Conservation (phyloP, 164 flowering plant species). For the Liriodendron chinense region DNA sequence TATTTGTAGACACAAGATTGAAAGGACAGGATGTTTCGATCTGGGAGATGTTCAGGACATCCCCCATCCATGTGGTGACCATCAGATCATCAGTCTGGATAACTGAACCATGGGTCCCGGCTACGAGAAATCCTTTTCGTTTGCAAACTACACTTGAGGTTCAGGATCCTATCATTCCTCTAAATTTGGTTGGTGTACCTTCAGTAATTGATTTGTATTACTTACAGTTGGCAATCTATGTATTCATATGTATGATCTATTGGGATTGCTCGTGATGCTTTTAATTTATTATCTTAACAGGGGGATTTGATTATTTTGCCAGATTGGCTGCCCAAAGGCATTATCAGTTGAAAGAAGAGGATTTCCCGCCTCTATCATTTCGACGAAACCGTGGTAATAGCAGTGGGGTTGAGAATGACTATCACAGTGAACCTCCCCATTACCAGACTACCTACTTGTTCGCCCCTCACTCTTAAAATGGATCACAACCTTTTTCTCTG, state of each 20-base stretch:
- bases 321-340: slow-evolving; percentile 41
- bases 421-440: slow-evolving; percentile 26
- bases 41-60: neutral
- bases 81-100: neutral
- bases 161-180: neutral
- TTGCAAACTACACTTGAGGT: neutral
- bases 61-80: neutral
- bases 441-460: slow-evolving; percentile 20
- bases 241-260: neutral
- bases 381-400: slow-evolving; percentile 25
- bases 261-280: slow-evolving; percentile 33
- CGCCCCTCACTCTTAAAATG: slow-evolving; percentile 14
- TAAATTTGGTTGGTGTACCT: neutral
- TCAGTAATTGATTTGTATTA: neutral
- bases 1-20: neutral
- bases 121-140: too few species aligned
- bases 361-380: slow-evolving; percentile 38
- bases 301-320: slow-evolving; percentile 58
- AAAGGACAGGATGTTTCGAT: neutral
- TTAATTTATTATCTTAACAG: slow-evolving; percentile 49
- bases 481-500: slow-evolving; percentile 10
- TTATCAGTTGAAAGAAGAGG: slow-evolving; percentile 40
- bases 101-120: neutral
- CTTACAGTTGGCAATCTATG: neutral
- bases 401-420: slow-evolving; percentile 22